Evolutionary conservation across 805 yeast species (phyloP), one percentile per base, ranked within the genome.

Genomic region (Yarrowia sp.): DNA sequence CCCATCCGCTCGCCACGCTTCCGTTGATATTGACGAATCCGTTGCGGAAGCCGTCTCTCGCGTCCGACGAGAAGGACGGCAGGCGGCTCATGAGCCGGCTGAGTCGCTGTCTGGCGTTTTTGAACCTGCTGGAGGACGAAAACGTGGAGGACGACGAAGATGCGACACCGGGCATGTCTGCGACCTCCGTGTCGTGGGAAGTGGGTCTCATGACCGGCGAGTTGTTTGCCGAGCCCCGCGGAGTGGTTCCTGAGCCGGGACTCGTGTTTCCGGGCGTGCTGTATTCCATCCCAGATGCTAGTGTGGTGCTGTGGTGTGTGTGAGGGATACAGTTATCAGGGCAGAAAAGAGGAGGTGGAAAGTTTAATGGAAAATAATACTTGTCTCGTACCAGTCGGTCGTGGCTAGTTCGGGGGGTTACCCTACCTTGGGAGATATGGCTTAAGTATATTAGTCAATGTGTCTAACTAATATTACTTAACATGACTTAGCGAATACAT

Each of bases 321-420:
- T 38, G 58, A 24, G 30, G 30, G 33, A 36, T 52, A 52, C 43
- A 52, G 58, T 52, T 52, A 52, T 52, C 58, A 52, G 34, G 43
- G 58, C 58, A 52, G 58, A 52, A 52, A 52, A 52, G 43, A 52
- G 58, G 58, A 52, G 58, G 19, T 50, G 56, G 6, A n/a, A 34
- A 49, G 14, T 12, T 33, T 33, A 49, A 13, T 14, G 12, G 15
- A 9, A 24, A 24, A 24, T 24, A 24, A 24, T 24, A 24, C n/a
- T n/a, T n/a, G n/a, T n/a, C n/a, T n/a, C n/a, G n/a, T n/a, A n/a
- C n/a, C n/a, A n/a, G n/a, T n/a, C n/a, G n/a, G n/a, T n/a, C n/a
- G n/a, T n/a, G n/a, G n/a, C n/a, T n/a, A n/a, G n/a, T n/a, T n/a
- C n/a, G n/a, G n/a, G n/a, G n/a, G n/a, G n/a, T n/a, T n/a, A n/a